Base-by-base conservation (phyloP, 306 rosid species). In the Malus sieversii region DNA sequence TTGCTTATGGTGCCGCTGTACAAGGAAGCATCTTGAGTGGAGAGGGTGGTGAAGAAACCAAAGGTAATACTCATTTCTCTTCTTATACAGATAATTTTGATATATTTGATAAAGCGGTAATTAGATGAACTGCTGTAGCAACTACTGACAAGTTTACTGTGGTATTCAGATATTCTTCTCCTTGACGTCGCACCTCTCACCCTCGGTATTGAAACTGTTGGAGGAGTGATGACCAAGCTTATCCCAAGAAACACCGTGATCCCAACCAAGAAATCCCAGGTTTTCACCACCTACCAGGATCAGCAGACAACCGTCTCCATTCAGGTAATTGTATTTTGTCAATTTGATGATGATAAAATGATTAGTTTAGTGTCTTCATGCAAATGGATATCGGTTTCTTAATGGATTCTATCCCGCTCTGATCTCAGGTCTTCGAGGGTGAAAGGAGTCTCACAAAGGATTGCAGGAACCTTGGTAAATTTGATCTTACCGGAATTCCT, bases 391-490 rank as follows among this genome's bases (percentile, higher is more conserved):
- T 4, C 52, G 33, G 3, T 71, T 66, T 68, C 64, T 29, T 15
- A 65, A 46, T 66, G 33, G 22, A 32, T 48, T 73, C 76, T 32
- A 70, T 72, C 22, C 25, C 4, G 14, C 77, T 6, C 69, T 44
- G 30, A 58, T 65, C 44, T 66, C 72, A 96, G 99, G 98, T 96
- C 62, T 96, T 77, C 22, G 99, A 96, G 84, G 99, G 99, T 69
- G 99, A 96, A 89, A 90, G 99, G 92, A 96, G 99, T 88, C 96
- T 96, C 75, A 96, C 98, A 74, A 96, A 96, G 88, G 99, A 96
- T 79, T 96, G 99, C 48, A 83, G 99, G 65, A 86, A 88, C n/a
- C 99, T 96, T 15, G 99, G 99, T 30, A 96, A 96, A 76, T 96
- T 96, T 25, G 99, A 96, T 78, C 82, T 96, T 25, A 53, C 84